A percentile compares a stretch with the other conserved stretches of the same genome.
phyloP scores from a whole-genome alignment of 208 protist species.

The Trypanosoma cruzi region DNA sequence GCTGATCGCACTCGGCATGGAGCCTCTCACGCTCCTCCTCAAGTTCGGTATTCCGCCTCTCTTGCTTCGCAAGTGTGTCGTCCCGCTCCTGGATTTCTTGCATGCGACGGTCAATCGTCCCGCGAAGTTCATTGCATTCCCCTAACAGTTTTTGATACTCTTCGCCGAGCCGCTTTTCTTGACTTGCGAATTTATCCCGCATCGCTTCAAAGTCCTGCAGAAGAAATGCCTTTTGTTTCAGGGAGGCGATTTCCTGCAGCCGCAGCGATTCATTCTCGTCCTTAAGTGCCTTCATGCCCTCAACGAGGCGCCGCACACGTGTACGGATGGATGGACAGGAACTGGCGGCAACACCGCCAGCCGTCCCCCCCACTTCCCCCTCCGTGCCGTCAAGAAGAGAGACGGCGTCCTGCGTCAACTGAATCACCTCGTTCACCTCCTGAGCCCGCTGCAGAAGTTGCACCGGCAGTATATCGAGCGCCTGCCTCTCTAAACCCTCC shows the following conservation, averaged over 20 bases:
- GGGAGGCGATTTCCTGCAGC: not conserved
- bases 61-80: not conserved
- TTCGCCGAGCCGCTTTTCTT: constrained; percentile 28
- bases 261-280: constrained; percentile 16
- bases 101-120: constrained; percentile 24
- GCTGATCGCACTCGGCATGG: not conserved
- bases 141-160: constrained; percentile 23
- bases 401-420: constrained; percentile 29
- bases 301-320: not conserved
- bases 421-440: constrained; percentile 38
- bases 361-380: constrained; percentile 5
- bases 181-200: constrained; percentile 29
- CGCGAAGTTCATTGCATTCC: constrained; percentile 33
- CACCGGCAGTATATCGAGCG: constrained; percentile 23
- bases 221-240: constrained; percentile 25
- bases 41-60: not conserved
- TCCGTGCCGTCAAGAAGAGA: constrained; percentile 29
- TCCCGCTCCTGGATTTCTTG: constrained; percentile 16
- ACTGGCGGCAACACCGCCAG: too few species aligned
- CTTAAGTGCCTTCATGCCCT: not conserved
- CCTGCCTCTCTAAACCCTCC: constrained; percentile 22
- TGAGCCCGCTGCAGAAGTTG: constrained; percentile 37
- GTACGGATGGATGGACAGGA: too few species aligned
- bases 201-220: constrained; percentile 16
- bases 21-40: constrained; percentile 6